Percentiles rank a stretch among this genome's conserved stretches.
Evolutionary conservation across 805 yeast genomes (phyloP).

Genomic region (Deakozyma indianensis): DNA sequence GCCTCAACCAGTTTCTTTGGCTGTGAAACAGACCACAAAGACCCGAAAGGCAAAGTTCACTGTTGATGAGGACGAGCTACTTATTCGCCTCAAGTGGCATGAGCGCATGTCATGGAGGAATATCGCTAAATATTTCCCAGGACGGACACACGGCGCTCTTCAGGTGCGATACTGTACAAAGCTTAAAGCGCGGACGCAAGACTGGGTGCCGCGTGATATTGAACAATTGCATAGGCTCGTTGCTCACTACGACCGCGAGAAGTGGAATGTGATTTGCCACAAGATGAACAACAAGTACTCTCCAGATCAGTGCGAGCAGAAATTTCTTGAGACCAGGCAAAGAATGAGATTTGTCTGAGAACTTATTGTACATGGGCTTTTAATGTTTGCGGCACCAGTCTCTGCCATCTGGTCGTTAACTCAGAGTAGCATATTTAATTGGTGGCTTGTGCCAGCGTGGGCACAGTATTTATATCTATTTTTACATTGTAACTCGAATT

Average conservation of each 20-base stretch:
- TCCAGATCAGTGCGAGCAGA: slow-evolving; percentile 9
- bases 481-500: too few species aligned
- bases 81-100: slow-evolving; percentile 41
- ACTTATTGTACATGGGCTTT: too few species aligned
- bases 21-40: too few species aligned
- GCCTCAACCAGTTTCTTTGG: too few species aligned
- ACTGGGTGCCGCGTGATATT: slow-evolving; percentile 5
- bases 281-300: slow-evolving; percentile 11
- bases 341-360: too few species aligned
- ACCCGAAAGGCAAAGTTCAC: slow-evolving; percentile 12
- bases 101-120: slow-evolving; percentile 74
- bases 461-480: too few species aligned
- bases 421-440: too few species aligned
- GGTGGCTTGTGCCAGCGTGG: too few species aligned
- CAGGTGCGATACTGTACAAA: slow-evolving; percentile 34
- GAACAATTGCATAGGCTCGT: slow-evolving; percentile 9
- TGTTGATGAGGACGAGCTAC: slow-evolving; percentile 15
- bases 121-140: slow-evolving; percentile 55
- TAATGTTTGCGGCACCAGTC: too few species aligned
- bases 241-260: slow-evolving; percentile 11
- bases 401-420: too few species aligned
- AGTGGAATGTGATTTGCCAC: slow-evolving; percentile 12
- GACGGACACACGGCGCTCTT: slow-evolving; percentile 71
- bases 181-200: slow-evolving; percentile 7
- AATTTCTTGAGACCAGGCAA: slow-evolving; percentile 1